A percentile compares a stretch with the other conserved stretches of the same genome.
Evolutionary conservation across 1,139 yeast genomes (phyloP).

Genomic region (Geotrichum fermentans): DNA sequence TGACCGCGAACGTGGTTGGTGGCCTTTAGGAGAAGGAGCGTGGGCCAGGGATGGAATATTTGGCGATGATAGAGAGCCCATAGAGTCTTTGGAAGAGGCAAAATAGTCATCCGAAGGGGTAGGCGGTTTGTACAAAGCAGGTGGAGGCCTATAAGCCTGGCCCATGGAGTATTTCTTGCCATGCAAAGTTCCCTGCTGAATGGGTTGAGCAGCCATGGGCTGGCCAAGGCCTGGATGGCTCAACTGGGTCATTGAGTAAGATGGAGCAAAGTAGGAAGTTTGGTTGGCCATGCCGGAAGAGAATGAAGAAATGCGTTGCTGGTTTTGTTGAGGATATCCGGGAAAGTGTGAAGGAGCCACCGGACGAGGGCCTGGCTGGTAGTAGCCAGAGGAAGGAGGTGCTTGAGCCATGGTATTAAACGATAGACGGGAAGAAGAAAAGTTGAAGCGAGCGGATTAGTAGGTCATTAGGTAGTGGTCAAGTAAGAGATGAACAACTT

Average conservation of each 20-base stretch:
- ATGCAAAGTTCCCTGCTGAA: neutral
- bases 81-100: conserved; percentile 9
- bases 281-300: conserved; percentile 9
- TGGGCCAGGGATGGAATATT: conserved; percentile 11
- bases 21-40: conserved; percentile 1
- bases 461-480: conserved; percentile 8
- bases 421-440: neutral
- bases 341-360: conserved; percentile 8
- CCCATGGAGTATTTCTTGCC: conserved; percentile 13
- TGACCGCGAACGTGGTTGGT: conserved; percentile 15
- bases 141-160: conserved; percentile 10
- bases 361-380: conserved; percentile 7
- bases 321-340: conserved; percentile 8
- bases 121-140: conserved; percentile 10
- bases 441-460: conserved; percentile 11
- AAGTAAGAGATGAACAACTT: neutral
- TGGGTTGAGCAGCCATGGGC: too few relatives aligned
- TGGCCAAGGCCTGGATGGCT: too few relatives aligned
- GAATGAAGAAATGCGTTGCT: conserved; percentile 12
- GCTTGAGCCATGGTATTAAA: conserved; percentile 16
- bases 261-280: conserved; percentile 7
- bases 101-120: conserved; percentile 16
- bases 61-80: conserved; percentile 14
- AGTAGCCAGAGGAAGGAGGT: conserved; percentile 10
- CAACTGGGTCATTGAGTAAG: conserved; percentile 6